A percentile compares a stretch with the other conserved stretches of the same genome.
Evolutionary conservation across 1,284 basidiomycete species (phyloP).

Genomic region (Ustilago trichophora): DNA sequence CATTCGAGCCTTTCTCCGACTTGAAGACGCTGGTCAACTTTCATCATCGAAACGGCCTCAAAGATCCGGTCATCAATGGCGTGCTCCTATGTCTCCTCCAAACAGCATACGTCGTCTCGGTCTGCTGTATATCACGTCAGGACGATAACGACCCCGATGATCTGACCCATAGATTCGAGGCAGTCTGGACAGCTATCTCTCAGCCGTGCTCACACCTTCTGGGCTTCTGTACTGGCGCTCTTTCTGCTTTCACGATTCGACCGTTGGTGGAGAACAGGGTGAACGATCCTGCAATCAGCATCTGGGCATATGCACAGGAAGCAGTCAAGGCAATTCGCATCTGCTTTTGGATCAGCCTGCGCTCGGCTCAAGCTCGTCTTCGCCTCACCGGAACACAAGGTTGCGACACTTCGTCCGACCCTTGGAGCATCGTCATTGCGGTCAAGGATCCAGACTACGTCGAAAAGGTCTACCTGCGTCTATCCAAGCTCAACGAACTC

Average conservation of each 20-base stretch:
- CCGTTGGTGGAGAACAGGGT: background rate
- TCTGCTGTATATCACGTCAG: constrained; percentile 7
- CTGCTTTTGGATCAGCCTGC: constrained; percentile 41
- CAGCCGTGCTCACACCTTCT: constrained; percentile 23
- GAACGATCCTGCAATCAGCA: background rate
- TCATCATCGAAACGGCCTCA: constrained; percentile 20
- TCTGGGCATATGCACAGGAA: constrained; percentile 22
- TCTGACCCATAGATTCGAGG: background rate
- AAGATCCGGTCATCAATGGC: constrained; percentile 37
- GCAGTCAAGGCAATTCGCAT: constrained; percentile 28
- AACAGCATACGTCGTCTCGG: constrained; percentile 24
- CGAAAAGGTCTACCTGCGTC: constrained; percentile 5
- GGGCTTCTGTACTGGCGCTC: constrained; percentile 38
- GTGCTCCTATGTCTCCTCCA: constrained; percentile 42
- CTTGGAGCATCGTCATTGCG: constrained; percentile 34
- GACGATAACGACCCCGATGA: background rate
- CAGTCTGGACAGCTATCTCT: constrained; percentile 19
- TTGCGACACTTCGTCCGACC: background rate
- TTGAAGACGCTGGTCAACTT: constrained; percentile 17
- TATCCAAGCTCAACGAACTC: constrained; percentile 15
- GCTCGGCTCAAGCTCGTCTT: constrained; percentile 18
- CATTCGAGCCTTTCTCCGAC: constrained; percentile 24
- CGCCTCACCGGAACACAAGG: constrained; percentile 5
- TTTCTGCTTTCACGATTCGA: constrained; percentile 26
- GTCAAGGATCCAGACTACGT: constrained; percentile 6